phyloP scores from a whole-genome alignment of 345 rosid genomes.

The Pistacia integerrima region DNA sequence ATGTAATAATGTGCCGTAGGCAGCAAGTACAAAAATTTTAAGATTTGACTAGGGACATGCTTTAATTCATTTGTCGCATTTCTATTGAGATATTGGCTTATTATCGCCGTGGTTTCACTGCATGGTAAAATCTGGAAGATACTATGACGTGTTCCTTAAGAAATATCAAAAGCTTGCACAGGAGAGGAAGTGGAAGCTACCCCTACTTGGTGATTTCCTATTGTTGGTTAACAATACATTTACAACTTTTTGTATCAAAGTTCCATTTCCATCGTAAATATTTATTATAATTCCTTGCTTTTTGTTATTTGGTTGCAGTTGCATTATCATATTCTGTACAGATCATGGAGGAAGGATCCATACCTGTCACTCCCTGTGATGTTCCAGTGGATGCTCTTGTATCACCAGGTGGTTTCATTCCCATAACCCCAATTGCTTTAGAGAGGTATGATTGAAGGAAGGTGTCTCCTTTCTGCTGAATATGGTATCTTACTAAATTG shows the following conservation, averaged over 20 bases:
- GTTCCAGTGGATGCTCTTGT: conserved; percentile 47
- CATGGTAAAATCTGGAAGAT: conserved; percentile 28
- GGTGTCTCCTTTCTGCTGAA: conserved; percentile 6
- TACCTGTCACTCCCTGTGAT: conserved; percentile 39
- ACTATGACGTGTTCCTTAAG: conserved; percentile 43
- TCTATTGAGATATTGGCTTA: neutral
- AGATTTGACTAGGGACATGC: neutral
- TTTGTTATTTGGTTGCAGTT: conserved; percentile 27
- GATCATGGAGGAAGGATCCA: conserved; percentile 35
- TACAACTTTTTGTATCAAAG: neutral
- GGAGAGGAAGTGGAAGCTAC: conserved; percentile 43
- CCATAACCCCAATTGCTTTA: conserved; percentile 28
- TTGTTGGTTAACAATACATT: neutral
- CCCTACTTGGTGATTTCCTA: conserved; percentile 37
- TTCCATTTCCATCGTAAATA: conserved; percentile 8
- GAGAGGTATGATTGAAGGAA: conserved; percentile 23
- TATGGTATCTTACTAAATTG: neutral
- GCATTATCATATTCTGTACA: conserved; percentile 48
- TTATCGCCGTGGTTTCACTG: neutral
- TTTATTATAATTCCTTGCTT: neutral
- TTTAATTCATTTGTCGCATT: neutral
- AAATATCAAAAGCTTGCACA: conserved; percentile 39
- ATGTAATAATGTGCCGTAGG: neutral
- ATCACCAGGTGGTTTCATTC: conserved; percentile 42
- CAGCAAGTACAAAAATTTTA: neutral